A percentile compares a stretch with the other conserved stretches of the same genome.
Conservation (phyloP, 306 rosid species). For the Cucurbita ficifolia region DNA sequence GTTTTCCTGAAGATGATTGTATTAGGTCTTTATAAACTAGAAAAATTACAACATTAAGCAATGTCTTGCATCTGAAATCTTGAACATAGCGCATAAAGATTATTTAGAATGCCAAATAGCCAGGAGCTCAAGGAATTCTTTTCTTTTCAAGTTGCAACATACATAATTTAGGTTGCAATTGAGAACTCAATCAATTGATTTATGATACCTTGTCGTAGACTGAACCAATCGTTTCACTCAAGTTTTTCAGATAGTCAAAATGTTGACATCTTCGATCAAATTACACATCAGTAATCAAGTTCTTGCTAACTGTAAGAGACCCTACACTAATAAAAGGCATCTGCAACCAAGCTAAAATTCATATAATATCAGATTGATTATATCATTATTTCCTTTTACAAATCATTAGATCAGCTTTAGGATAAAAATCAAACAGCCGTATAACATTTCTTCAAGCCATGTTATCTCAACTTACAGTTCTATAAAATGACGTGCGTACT, state of each 20-base stretch:
- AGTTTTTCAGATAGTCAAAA: not conserved
- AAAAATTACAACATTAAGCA: not conserved
- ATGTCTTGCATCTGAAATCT: not conserved
- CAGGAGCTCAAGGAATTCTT: not conserved
- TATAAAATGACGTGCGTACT: not conserved
- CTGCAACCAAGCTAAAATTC: not conserved
- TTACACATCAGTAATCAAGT: not conserved
- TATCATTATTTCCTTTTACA: no score
- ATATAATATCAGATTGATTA: not conserved
- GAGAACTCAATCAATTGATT: not conserved
- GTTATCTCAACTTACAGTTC: not conserved
- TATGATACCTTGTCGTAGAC: not conserved
- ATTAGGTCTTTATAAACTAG: not conserved
- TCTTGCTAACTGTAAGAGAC: not conserved
- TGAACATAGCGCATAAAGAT: not conserved
- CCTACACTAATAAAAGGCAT: not conserved
- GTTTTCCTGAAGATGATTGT: conserved; percentile 50
- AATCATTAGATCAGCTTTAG: no score
- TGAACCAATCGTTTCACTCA: not conserved
- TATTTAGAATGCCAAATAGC: not conserved
- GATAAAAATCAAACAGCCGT: not conserved
- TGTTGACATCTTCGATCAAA: not conserved
- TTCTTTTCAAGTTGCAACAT: not conserved
- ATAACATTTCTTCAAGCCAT: not conserved
- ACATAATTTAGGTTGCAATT: not conserved